Base-by-base conservation (phyloP, 2,329 filamentous ascomycete genomes). In the Pezicula neosporulosa region DNA sequence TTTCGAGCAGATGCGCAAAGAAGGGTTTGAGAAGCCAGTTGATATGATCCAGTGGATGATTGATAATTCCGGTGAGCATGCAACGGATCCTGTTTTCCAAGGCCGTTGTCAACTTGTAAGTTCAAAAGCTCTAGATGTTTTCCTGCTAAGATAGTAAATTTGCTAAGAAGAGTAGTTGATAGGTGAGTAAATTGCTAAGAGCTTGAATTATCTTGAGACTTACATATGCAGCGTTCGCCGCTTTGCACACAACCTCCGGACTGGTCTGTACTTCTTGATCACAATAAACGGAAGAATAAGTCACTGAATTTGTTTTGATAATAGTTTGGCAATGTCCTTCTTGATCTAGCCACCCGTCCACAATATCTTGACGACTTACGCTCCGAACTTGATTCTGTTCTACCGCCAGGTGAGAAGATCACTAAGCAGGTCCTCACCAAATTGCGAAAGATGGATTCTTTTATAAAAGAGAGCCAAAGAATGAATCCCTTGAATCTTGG, bases 391-490 rank as follows among this genome's bases (percentile, higher is more conserved):
- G 48, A 45, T 15, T 21, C 24, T 4, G 52, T 48, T 67, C 38
- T 52, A n/a, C 3, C 16, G 5, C 33, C 77, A 19, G 65, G 74
- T 3, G 69, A 73, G 13, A 68, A 66, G 42, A 65, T 71, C 37
- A 54, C 38, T 21, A 54, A 54, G 21, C 21, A 33, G 15, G 36
- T 35, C 19, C 33, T 50, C 10, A 43, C 30, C 18, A 55, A 55
- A 43, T 28, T 55, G 28, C 63, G 58, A 52, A 63, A 69, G 36
- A 61, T 71, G 59, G 69, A 71, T 49, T 69, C 65, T 51, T 70
- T 71, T 52, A 49, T 71, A 49, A 71, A 70, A 53, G 69, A 71
- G 57, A 65, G 61, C 18, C 56, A 64, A 47, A 65, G 70, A 8
- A 27, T 68, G 19, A 70, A 69, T 57, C 66, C 67, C 0, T 54